Evolutionary conservation across 1,284 basidiomycete species (phyloP), one percentile per base, ranked within the genome.

Genomic region (Puccinia novopanici): DNA sequence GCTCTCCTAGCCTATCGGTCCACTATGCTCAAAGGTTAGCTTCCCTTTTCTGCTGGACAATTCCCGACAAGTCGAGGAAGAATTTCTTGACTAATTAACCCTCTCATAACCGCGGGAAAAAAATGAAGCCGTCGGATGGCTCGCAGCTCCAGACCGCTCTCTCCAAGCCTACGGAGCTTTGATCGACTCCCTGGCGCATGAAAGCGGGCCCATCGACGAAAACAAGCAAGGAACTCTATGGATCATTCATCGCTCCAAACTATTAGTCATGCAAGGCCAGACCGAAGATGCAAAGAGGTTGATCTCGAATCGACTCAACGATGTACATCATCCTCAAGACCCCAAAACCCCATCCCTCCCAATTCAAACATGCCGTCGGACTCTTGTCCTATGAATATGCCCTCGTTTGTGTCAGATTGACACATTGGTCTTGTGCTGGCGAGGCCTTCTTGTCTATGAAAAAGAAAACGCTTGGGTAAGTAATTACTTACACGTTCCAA

Each of bases 381-480:
- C 13, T 75, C 0, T n/a, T 75, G 17, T 61, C n/a, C 30, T 75
- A 63, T 37, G 74, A 75, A 65, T 75, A 48, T 13, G 74, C 74
- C n/a, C 59, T 75, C 45, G 17, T 75, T 65, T 61, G 45, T 27
- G 74, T 75, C 59, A 34, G 45, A 37, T 19, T 75, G 57, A 40
- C 54, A 15, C 42, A 75, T 24, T 75, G 74, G 74, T 27, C 42
- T 61, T 15, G 42, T 45, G 74, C 74, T 63, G 74, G 74, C 13
- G 59, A 75, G 27, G 55, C 59, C 3, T 75, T 75, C 59, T 45
- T 75, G 24, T n/a, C 27, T 24, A 42, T 75, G 42, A 75, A 75
- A 48, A 30, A 75, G 57, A 63, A 30, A 75, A 75, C 59, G 59
- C 55, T 52, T 75, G 74, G 74, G 74, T 75, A 48, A 45, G 74